A percentile compares a stretch with the other conserved stretches of the same genome.
phyloP scores from a whole-genome alignment of 1,284 basidiomycete genomes.

The Fomitopsis pinicola region DNA sequence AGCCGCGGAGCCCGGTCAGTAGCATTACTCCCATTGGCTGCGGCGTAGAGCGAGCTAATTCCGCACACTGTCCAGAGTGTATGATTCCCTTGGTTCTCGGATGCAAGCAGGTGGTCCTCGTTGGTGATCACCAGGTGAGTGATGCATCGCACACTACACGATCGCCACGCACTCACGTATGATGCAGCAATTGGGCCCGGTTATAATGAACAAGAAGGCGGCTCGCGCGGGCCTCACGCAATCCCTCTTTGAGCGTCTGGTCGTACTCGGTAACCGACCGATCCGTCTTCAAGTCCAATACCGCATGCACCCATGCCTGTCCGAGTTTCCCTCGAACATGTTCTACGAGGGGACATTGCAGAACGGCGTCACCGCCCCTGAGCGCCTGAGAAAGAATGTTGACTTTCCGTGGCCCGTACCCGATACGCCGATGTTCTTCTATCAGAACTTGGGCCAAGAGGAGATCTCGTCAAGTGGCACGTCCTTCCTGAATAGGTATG shows the following conservation, averaged over 20 bases:
- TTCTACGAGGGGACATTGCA: conserved; percentile 99
- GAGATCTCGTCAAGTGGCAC: conserved; percentile 99
- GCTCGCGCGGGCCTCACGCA: conserved; percentile 96
- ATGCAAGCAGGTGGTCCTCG: conserved; percentile 97
- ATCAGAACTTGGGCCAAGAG: conserved; percentile 98
- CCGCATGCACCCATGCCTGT: conserved; percentile 99
- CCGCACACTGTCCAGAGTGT: conserved; percentile 63
- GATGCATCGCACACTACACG: not conserved
- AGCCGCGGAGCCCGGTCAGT: conserved; percentile 91
- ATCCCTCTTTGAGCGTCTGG: conserved; percentile 96
- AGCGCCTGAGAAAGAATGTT: conserved; percentile 93
- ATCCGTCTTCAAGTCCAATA: conserved; percentile 99
- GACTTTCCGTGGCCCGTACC: conserved; percentile 99
- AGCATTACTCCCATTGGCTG: conserved; percentile 1
- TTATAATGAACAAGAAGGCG: conserved; percentile 99
- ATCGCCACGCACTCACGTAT: not conserved
- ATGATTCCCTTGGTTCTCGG: conserved; percentile 99
- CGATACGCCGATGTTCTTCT: conserved; percentile 99
- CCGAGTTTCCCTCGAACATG: conserved; percentile 99
- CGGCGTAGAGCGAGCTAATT: not conserved
- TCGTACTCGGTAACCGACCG: conserved; percentile 92
- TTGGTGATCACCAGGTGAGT: conserved; percentile 87
- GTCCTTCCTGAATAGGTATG: conserved; percentile 91
- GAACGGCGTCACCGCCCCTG: conserved; percentile 98
- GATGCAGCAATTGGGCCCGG: conserved; percentile 88